Base-by-base conservation (phyloP, 352 stramenopile genomes). In the Pythium chondricola region DNA sequence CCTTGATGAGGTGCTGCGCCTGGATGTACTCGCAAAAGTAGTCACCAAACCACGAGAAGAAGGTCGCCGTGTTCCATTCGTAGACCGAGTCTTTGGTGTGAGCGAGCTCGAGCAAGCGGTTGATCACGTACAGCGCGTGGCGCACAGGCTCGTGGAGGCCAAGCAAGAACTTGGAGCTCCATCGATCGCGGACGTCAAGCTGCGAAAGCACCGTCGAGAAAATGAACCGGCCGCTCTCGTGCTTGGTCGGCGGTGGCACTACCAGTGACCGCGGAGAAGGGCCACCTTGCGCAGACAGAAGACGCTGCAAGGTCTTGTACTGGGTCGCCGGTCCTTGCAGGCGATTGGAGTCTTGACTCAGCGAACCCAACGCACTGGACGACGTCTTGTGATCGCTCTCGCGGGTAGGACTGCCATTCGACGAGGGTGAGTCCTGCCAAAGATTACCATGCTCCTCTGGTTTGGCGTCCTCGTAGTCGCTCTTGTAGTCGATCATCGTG, bases 81-180 rank as follows among this genome's bases (percentile, higher is more conserved):
- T 30, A 2, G 4, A 26, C 8, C 0, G 43, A 40, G 18, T 57
- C 47, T 21, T 52, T 57, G 37, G 59, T 58, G 26, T 84, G 70
- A 9, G 56, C 72, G 38, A 81, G 75, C 22, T 85, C 70, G n/a
- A 92, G 47, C 37, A 88, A 92, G 16, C 74, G 69, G 53, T 92
- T 78, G 58, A 88, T 88, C 37, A 92, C 81, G 50, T 84, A 90
- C 1, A 92, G 69, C 18, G 81, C 78, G 40, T 92, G 81, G 7
- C 81, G 78, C 50, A 92, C 71, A 4, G 81, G 81, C 26, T 92
- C 81, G 32, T 92, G 81, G 18, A 92, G 52, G 6, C 75, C 66
- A 8, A 92, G 53, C 6, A 92, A 44, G 33, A 92, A 88, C 59
- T 73, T 80, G 18, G 58, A 68, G 36, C 71, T 77, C 81, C 81